Evolutionary conservation across 2,329 filamentous ascomycete genomes (phyloP), one percentile per base, ranked within the genome.

Genomic region (Talaromyces sp.): DNA sequence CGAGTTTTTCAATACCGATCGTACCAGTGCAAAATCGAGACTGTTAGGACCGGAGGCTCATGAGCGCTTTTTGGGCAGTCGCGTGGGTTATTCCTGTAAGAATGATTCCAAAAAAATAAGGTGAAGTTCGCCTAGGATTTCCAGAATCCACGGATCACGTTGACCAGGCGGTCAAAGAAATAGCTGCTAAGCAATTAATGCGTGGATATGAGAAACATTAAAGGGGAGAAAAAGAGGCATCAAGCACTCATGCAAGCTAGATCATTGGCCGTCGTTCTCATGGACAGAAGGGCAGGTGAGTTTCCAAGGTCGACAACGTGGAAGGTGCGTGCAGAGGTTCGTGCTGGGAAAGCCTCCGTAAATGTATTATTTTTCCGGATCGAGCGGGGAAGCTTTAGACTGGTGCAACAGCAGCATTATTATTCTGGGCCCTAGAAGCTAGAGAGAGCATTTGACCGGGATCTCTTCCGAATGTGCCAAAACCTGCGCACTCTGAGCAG

Each of bases 381-480:
- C n/a, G 57, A 59, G 57, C 51, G 61, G 61, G 53, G 61, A 57
- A 59, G 61, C 44, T 51, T 44, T 9, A 47, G 50, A 59, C 57
- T 28, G 56, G 61, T 33, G 56, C 61, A 62, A 44, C 34, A 56
- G 44, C 44, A 56, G 52, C 40, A 62, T 23, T 23, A 23, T 23
- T 23, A 23, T 53, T 53, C 50, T 53, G 50, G 28, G 28, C 27
- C 27, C 27, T 10, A 28, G 14, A 33, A 23, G 50, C 27, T 16
- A 53, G 30, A 14, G 10, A 18, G 23, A 28, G 50, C 28, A 9
- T 33, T 53, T 31, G 4, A 5, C 50, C 50, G 50, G 50, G 50
- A 31, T 31, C 50, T 53, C 50, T 30, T 53, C 50, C 50, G 50
- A 23, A 53, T 30, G 50, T 53, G 14, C 50, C n/a, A 8, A 23